These are phyloP conservation scores for Asterophora lycoperdoides DNA, from an alignment of 768 basidiomycete genomes.

Conservation along the genomic window DNA sequence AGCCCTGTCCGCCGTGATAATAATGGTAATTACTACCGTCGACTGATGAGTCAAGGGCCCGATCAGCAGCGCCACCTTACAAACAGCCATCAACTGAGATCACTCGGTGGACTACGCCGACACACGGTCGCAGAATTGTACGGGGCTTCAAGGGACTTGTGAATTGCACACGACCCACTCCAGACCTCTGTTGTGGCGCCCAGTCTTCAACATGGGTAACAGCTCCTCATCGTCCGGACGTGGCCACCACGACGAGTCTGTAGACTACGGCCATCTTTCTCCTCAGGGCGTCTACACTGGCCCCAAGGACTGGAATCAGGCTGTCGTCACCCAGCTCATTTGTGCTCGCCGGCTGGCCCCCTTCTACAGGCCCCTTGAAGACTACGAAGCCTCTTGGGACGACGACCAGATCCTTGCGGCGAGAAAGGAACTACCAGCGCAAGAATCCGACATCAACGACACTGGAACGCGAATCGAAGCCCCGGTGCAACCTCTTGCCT, in stretches of 20 bases:
- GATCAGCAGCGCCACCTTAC: conserved; percentile 29
- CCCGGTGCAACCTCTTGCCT: conserved; percentile 26
- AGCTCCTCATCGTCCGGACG: conserved; percentile 71
- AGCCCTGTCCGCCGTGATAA: no score
- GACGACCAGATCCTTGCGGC: conserved; percentile 82
- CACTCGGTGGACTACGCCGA: conserved; percentile 13
- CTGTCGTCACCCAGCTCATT: conserved; percentile 83
- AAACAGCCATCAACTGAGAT: conserved; percentile 39
- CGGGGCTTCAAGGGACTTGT: conserved; percentile 10
- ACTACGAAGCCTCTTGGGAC: conserved; percentile 86
- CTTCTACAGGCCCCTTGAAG: conserved; percentile 94
- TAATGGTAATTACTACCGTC: no score
- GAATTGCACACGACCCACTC: background rate
- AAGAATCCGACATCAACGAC: conserved; percentile 39
- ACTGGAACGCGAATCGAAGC: conserved; percentile 45
- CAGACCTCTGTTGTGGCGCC: conserved; percentile 4
- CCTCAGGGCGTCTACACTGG: conserved; percentile 89
- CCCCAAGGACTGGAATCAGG: conserved; percentile 84
- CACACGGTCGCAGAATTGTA: conserved; percentile 4
- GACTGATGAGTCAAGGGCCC: conserved; percentile 9
- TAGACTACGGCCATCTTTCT: conserved; percentile 76
- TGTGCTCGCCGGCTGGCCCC: conserved; percentile 86
- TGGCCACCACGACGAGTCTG: conserved; percentile 72
- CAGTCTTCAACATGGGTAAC: conserved; percentile 63
- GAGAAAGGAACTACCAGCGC: conserved; percentile 61